Percentiles rank a stretch among this genome's conserved stretches.
These are phyloP conservation scores for Xylariaceae sp. DNA, from an alignment of 2,329 filamentous ascomycete genomes.

Conservation along the genomic window DNA sequence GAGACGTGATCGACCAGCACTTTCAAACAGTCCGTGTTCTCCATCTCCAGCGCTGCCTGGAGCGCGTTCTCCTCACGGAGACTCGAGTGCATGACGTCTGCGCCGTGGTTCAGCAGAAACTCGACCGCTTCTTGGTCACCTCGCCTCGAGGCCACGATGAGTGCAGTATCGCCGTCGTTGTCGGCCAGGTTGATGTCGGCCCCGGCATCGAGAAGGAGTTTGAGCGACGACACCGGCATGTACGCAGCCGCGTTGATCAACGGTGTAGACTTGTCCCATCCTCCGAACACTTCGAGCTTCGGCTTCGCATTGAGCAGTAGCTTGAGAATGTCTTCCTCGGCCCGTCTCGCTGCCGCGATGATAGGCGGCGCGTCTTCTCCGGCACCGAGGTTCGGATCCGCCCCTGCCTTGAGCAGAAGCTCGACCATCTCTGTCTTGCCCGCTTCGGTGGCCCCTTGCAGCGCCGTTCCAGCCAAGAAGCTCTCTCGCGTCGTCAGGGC, in stretches of 20 bases:
- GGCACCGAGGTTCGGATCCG: conserved; percentile 34
- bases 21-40: conserved; percentile 24
- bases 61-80: conserved; percentile 28
- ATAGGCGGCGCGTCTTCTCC: conserved; percentile 32
- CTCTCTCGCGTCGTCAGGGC: conserved; percentile 26
- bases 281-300: conserved; percentile 33
- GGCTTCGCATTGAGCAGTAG: conserved; percentile 33
- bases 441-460: conserved; percentile 36
- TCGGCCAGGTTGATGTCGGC: conserved; percentile 35
- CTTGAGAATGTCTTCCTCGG: conserved; percentile 33
- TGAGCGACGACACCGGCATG: conserved; percentile 29
- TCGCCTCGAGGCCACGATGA: conserved; percentile 32
- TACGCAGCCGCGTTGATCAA: conserved; percentile 34
- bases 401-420: conserved; percentile 33
- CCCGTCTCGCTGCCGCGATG: conserved; percentile 32
- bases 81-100: conserved; percentile 32
- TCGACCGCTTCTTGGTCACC: conserved; percentile 31
- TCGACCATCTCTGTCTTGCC: conserved; percentile 33
- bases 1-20: conserved; percentile 30
- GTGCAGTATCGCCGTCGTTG: conserved; percentile 33
- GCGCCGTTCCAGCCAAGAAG: conserved; percentile 32
- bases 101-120: conserved; percentile 32
- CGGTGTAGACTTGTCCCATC: conserved; percentile 31
- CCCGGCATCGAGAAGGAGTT: conserved; percentile 31
- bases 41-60: conserved; percentile 24